Base-by-base conservation (phyloP, 2,329 filamentous ascomycete genomes). In the Botryotinia convoluta region DNA sequence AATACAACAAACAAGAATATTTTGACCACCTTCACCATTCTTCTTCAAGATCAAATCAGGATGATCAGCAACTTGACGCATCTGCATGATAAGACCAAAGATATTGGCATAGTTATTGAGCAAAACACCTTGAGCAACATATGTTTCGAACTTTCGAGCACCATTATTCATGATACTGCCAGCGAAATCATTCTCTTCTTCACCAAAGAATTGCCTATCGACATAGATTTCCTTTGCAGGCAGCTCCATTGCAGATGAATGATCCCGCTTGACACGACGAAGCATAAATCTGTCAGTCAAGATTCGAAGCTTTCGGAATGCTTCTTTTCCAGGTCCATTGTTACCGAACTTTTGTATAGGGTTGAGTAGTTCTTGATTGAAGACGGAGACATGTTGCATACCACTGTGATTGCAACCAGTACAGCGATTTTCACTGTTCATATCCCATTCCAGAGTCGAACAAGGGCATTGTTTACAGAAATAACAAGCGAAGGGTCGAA, bases 51-150 rank as follows among this genome's bases (percentile, higher is more conserved):
- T 92, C 51, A 99, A 84, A 83, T 99, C 96, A 0, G 96, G 96
- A 81, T 99, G 96, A 77, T 99, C 96, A 12, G 96, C 94, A 39
- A 98, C 93, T 84, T 99, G 96, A 72, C 96, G 92, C 95, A 99
- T 98, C 82, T 97, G 95, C 94, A 98, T 98, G 80, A 99, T 98
- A 72, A 99, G 87, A 80, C 95, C 95, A 79, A 99, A 99, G 77
- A 99, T 98, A 82, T 99, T 99, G 84, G 96, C 96, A 78, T 98
- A 98, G 81, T 98, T 97, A 86, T 98, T 94, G 75, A 99, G 88
- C 83, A 99, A 90, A 32, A 98, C 95, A 84, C 94, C 95, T 76
- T 94, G 93, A 29, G 94, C 92, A 54, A 98, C 96, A 77, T 98
- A 99, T 0, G 95, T 98, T 80, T 98, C 93, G 77, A 98, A 99